Conservation (phyloP, 208 protist species). For the Leishmania tarentolae region DNA sequence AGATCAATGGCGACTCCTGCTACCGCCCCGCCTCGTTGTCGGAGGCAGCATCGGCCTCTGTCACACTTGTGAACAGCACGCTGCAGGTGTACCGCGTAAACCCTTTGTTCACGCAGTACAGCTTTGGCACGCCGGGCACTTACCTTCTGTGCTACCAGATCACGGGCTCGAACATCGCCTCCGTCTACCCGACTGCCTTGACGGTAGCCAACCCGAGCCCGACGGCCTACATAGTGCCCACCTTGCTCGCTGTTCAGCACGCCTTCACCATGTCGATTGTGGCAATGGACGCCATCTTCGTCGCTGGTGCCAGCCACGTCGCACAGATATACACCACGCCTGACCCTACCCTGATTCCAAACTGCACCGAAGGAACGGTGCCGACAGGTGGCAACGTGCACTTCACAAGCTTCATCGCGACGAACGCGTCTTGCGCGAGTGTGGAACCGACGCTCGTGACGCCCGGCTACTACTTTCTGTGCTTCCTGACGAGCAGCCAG, state of each 20-base stretch:
- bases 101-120: slow-evolving; percentile 37
- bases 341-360: slow-evolving; percentile 28
- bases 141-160: slow-evolving; percentile 86
- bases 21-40: slow-evolving; percentile 57
- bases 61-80: slow-evolving; percentile 67
- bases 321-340: slow-evolving; percentile 51
- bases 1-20: slow-evolving; percentile 67
- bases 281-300: slow-evolving; percentile 74
- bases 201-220: slow-evolving; percentile 65
- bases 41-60: slow-evolving; percentile 35
- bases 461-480: slow-evolving; percentile 82
- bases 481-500: slow-evolving; percentile 79
- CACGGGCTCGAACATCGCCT: slow-evolving; percentile 47
- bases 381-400: slow-evolving; percentile 48
- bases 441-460: slow-evolving; percentile 54
- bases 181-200: slow-evolving; percentile 61
- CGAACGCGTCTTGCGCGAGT: slow-evolving; percentile 45
- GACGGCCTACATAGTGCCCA: slow-evolving; percentile 73
- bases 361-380: slow-evolving; percentile 39
- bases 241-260: slow-evolving; percentile 38
- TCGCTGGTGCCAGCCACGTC: slow-evolving; percentile 34
- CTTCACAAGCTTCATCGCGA: slow-evolving; percentile 76
- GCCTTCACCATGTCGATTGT: slow-evolving; percentile 71
- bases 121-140: slow-evolving; percentile 51
- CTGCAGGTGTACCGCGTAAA: slow-evolving; percentile 56